phyloP scores from a whole-genome alignment of 768 basidiomycete genomes.

The Pulveroboletus ravenelii region DNA sequence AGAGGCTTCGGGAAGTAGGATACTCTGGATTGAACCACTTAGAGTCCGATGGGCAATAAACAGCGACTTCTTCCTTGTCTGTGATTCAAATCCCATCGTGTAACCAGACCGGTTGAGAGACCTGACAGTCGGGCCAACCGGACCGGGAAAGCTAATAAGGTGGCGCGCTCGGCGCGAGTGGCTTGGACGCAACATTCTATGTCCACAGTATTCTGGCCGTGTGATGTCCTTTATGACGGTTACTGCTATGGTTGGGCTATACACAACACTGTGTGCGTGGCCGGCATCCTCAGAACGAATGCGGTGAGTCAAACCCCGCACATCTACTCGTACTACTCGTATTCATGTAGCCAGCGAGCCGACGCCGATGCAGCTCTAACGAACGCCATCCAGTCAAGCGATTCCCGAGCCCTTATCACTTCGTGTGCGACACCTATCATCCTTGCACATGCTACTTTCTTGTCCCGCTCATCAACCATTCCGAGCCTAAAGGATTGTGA shows the following conservation, averaged over 20 bases:
- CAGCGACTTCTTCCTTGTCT: background rate
- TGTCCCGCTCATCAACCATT: constrained; percentile 5
- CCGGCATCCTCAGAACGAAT: constrained; percentile 40
- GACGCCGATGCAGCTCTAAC: constrained; percentile 14
- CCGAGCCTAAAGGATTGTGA: constrained; percentile 34
- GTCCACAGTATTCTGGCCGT: constrained; percentile 55
- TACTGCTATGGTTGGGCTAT: constrained; percentile 57
- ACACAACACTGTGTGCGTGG: constrained; percentile 44
- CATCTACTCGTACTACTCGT: background rate
- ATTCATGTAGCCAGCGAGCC: constrained; percentile 10
- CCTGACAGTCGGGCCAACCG: constrained; percentile 7
- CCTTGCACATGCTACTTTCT: constrained; percentile 27
- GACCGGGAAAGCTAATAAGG: background rate
- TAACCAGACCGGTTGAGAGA: too few species aligned
- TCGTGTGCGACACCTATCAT: constrained; percentile 24
- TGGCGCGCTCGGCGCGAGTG: background rate
- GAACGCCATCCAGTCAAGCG: constrained; percentile 11
- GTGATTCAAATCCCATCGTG: background rate
- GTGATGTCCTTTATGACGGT: constrained; percentile 42
- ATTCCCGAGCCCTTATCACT: constrained; percentile 14
- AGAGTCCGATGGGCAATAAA: background rate
- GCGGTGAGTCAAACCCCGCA: constrained; percentile 26
- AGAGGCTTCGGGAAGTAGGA: background rate
- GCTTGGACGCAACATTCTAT: constrained; percentile 13
- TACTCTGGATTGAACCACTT: background rate